phyloP scores from a whole-genome alignment of 2,329 filamentous ascomycete genomes.

The Lasiodiplodia hormozganensis region DNA sequence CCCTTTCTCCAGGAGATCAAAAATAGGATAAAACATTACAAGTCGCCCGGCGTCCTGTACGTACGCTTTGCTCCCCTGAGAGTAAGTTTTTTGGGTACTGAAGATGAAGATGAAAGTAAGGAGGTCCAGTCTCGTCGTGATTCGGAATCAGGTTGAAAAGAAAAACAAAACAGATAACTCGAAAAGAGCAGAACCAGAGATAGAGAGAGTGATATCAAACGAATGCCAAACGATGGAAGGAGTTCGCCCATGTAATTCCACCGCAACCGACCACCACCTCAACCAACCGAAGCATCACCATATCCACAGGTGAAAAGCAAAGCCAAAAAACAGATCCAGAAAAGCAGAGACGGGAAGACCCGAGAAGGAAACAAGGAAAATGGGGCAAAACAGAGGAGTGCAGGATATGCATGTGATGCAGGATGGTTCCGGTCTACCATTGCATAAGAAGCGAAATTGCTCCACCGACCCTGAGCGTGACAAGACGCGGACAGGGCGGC shows the following conservation, averaged over 20 bases:
- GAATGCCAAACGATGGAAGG: constrained; percentile 24
- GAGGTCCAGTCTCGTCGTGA: constrained; percentile 27
- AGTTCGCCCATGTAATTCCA: constrained; percentile 25
- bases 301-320: constrained; percentile 21
- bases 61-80: constrained; percentile 15
- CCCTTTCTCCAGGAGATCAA: constrained; percentile 2
- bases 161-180: constrained; percentile 5
- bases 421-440: constrained; percentile 15
- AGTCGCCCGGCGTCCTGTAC: constrained; percentile 27
- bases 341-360: not conserved
- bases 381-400: not conserved
- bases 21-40: constrained; percentile 25
- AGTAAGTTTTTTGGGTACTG: constrained; percentile 6
- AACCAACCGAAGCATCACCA: constrained; percentile 19
- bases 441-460: constrained; percentile 2
- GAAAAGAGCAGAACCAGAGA: constrained; percentile 17
- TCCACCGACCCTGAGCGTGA: not conserved
- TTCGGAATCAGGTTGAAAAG: constrained; percentile 23
- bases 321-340: constrained; percentile 2
- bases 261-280: constrained; percentile 8
- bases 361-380: not conserved
- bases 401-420: constrained; percentile 28
- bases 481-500: not conserved
- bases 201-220: constrained; percentile 25
- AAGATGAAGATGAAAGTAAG: constrained; percentile 8